phyloP scores from a whole-genome alignment of 495 filamentous ascomycete species.

The Penicillium canescens region DNA sequence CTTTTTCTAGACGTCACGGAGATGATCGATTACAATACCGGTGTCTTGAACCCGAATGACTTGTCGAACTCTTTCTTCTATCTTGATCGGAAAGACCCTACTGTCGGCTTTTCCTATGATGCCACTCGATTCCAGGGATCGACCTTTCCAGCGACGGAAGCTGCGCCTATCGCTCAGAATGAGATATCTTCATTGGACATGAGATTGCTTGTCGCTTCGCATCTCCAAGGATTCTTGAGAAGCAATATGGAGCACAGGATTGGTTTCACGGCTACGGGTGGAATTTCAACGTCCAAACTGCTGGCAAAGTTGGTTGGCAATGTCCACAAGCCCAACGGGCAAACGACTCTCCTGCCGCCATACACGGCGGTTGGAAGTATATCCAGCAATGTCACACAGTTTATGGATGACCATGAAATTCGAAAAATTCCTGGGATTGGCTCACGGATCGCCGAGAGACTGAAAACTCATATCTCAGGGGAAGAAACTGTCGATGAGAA shows the following conservation, averaged over 20 bases:
- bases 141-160: constrained; percentile 46
- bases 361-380: constrained; percentile 32
- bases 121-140: constrained; percentile 61
- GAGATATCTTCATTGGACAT: constrained; percentile 36
- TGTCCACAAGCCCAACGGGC: constrained; percentile 80
- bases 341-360: constrained; percentile 77
- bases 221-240: constrained; percentile 73
- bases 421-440: constrained; percentile 87
- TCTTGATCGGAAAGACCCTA: constrained; percentile 73
- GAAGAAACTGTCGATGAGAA: constrained; percentile 46
- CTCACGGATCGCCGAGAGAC: constrained; percentile 68
- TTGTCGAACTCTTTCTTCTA: constrained; percentile 74
- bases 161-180: background rate
- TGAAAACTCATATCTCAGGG: constrained; percentile 62
- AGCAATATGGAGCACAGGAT: constrained; percentile 70
- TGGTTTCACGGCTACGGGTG: constrained; percentile 85
- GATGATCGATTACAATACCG: constrained; percentile 76
- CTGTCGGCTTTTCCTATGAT: constrained; percentile 75
- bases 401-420: constrained; percentile 76
- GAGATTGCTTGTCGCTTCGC: constrained; percentile 67
- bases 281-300: constrained; percentile 81
- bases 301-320: constrained; percentile 83
- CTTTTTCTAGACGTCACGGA: constrained; percentile 81
- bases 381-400: constrained; percentile 56
- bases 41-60: constrained; percentile 65